Conservation (phyloP, 352 stramenopile species). For the Phytophthora multivora region DNA sequence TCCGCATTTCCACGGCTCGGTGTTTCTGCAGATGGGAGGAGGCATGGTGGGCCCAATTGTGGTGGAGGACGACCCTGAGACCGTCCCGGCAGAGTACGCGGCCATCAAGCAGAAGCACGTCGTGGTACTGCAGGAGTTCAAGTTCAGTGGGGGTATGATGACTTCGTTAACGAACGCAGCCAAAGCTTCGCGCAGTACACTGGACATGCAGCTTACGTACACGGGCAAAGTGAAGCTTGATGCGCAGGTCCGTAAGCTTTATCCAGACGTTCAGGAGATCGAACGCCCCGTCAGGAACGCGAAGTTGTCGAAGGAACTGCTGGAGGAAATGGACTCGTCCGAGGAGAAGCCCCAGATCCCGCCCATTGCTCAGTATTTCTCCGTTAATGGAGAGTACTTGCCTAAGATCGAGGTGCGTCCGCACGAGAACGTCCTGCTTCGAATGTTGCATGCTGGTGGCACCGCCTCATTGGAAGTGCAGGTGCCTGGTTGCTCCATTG, state of each 20-base stretch:
- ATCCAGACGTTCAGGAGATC: constrained; percentile 45
- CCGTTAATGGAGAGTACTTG: constrained; percentile 74
- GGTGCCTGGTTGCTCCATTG: constrained; percentile 65
- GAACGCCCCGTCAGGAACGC: constrained; percentile 31
- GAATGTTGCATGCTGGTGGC: constrained; percentile 65
- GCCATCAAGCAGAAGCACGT: constrained; percentile 51
- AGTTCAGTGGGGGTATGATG: constrained; percentile 61
- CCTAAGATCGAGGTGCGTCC: constrained; percentile 61
- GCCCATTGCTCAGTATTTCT: constrained; percentile 61
- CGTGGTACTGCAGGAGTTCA: constrained; percentile 64
- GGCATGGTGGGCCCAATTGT: constrained; percentile 73
- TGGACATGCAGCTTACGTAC: constrained; percentile 55
- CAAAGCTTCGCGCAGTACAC: constrained; percentile 50
- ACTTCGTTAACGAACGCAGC: constrained; percentile 54
- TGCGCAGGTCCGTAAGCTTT: constrained; percentile 40
- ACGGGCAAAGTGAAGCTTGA: constrained; percentile 49
- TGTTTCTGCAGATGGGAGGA: constrained; percentile 76
- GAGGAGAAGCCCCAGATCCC: constrained; percentile 29
- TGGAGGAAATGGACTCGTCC: constrained; percentile 31
- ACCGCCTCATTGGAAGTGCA: constrained; percentile 59
- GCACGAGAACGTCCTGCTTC: constrained; percentile 60
- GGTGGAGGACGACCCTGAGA: constrained; percentile 61
- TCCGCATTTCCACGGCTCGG: constrained; percentile 79
- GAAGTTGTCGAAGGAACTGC: constrained; percentile 34
- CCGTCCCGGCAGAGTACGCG: constrained; percentile 47